Conservation (phyloP, 495 filamentous ascomycete species). For the Penicillium canariense region DNA sequence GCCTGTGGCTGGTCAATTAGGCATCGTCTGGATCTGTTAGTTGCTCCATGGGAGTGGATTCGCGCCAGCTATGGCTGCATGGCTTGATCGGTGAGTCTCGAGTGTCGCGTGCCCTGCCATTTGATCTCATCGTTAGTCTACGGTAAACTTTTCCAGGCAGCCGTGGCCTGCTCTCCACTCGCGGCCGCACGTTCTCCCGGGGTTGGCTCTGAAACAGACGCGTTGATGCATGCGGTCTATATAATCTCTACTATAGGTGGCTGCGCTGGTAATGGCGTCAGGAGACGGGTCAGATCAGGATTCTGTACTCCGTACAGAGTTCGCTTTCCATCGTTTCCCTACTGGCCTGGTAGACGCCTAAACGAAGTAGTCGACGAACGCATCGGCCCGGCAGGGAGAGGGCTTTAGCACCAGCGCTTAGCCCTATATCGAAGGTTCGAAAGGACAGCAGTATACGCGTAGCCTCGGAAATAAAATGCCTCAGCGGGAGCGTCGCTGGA, state of each 20-base stretch:
- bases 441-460: neutral
- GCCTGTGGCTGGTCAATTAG: constrained; percentile 1
- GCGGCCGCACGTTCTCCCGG: too few species aligned
- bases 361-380: too few species aligned
- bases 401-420: neutral
- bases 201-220: too few species aligned
- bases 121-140: too few species aligned
- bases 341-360: too few species aligned
- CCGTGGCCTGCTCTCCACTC: neutral
- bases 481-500: constrained; percentile 5
- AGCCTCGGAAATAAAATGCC: constrained; percentile 16
- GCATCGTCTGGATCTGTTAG: constrained; percentile 2
- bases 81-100: neutral
- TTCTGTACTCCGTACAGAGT: too few species aligned
- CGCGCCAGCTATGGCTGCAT: neutral
- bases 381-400: neutral
- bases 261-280: too few species aligned
- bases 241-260: too few species aligned
- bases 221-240: neutral
- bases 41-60: neutral
- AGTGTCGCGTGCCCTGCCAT: neutral
- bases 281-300: too few species aligned
- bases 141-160: too few species aligned
- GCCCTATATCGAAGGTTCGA: neutral
- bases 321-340: too few species aligned